Percentiles rank a stretch among this genome's conserved stretches.
Evolutionary conservation across 345 rosid species (phyloP).

Genomic region (Rhizophora mangle): DNA sequence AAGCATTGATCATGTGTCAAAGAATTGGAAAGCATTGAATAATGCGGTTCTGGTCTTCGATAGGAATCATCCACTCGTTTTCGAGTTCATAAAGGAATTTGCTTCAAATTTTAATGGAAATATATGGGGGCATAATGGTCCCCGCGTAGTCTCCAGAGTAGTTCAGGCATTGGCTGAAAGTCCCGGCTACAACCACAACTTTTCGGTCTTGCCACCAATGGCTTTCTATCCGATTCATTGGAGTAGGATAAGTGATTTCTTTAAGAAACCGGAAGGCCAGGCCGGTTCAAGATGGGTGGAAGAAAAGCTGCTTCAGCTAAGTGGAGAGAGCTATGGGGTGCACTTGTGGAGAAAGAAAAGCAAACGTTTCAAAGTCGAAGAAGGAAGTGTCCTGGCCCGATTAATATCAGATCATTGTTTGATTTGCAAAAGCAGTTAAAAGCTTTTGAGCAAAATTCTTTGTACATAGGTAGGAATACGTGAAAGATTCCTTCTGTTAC

Average conservation of each 20-base stretch:
- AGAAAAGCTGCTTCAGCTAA: slow-evolving; percentile 52
- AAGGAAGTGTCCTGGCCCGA: slow-evolving; percentile 59
- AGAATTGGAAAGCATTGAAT: slow-evolving; percentile 70
- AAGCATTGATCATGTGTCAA: slow-evolving; percentile 42
- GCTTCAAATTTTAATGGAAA: slow-evolving; percentile 72
- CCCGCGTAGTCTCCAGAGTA: slow-evolving; percentile 69
- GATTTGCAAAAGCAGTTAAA: slow-evolving; percentile 36
- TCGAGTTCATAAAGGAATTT: slow-evolving; percentile 65
- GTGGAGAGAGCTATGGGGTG: slow-evolving; percentile 45
- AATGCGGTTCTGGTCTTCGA: slow-evolving; percentile 76
- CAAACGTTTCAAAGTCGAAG: slow-evolving; percentile 41
- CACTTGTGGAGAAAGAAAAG: slow-evolving; percentile 85
- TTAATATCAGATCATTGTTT: slow-evolving; percentile 51
- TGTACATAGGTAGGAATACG: too few relatives aligned
- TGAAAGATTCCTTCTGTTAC: too few relatives aligned
- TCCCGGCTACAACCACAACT: slow-evolving; percentile 27
- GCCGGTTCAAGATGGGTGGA: slow-evolving; percentile 37
- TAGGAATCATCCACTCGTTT: slow-evolving; percentile 55
- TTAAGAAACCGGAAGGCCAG: slow-evolving; percentile 42
- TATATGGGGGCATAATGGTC: slow-evolving; percentile 90
- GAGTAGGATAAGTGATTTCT: slow-evolving; percentile 51
- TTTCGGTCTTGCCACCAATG: slow-evolving; percentile 53
- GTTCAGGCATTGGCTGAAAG: slow-evolving; percentile 37
- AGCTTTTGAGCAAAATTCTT: slow-evolving; percentile 13
- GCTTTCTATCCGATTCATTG: slow-evolving; percentile 75